Base-by-base conservation (phyloP, 2,329 filamentous ascomycete genomes). In the Aureobasidium lini region DNA sequence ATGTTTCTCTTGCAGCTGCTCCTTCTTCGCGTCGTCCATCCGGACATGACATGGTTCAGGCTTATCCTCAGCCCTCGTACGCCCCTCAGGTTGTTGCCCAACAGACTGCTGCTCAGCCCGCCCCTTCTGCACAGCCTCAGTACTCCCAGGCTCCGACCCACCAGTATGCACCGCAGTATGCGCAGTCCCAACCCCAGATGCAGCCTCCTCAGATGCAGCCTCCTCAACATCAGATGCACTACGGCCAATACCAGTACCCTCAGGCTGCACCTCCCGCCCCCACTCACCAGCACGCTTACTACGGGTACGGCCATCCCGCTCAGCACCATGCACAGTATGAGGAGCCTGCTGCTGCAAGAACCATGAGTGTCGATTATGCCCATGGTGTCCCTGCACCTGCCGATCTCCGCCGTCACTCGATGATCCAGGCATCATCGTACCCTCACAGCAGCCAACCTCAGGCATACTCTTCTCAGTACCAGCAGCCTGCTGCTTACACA, bases 31-130 rank as follows among this genome's bases (percentile, higher is more conserved):
- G 76, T 52, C 73, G 76, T 49, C 70, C 74, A 15, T 79, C 76
- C 37, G 70, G 75, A 63, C 75, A 78, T 48, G 76, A 79, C 4
- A 72, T 77, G 68, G 66, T 67, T 31, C 73, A 74, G 60, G 62
- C 62, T 11, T 78, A 66, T 62, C 60, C 75, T 72, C 65, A 70
- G 69, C 60, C 62, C 42, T 59, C 70, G 65, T 66, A 77, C 71
- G 71, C 70, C 66, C 63, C 65, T 28, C 42, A 54, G 8, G 34
- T 43, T 28, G 8, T 46, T 10, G 72, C 73, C 23, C 76, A 47
- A 16, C 32, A 71, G 4, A 70, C 70, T 48, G 68, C 75, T 5
- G 76, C 73, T 32, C 72, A 68, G 58, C 66, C 67, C 32, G 68
- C 66, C 7, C 77, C 76, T 61, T 61, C 69, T 7, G 66, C 65